These are phyloP conservation scores for Botrytis cinerea DNA, from an alignment of 2,329 filamentous ascomycete genomes.

Conservation along the genomic window DNA sequence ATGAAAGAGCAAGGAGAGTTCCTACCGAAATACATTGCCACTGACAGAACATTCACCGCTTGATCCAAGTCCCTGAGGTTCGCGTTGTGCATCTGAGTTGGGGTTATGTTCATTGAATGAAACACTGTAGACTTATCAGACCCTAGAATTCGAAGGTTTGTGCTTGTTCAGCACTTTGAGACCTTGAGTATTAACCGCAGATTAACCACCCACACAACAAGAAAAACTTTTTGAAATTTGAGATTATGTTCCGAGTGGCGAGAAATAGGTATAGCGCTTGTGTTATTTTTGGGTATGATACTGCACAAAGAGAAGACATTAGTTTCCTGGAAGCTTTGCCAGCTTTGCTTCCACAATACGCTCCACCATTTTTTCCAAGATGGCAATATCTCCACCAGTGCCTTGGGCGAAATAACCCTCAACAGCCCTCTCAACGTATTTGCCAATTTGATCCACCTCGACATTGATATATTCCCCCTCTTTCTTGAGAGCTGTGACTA, in stretches of 20 bases:
- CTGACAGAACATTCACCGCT: neutral
- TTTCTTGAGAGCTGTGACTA: constrained; percentile 53
- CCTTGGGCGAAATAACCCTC: constrained; percentile 71
- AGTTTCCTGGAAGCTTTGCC: constrained; percentile 25
- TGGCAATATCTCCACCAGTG: constrained; percentile 53
- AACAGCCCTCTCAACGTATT: constrained; percentile 89
- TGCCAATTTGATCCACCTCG: constrained; percentile 56
- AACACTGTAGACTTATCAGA: neutral
- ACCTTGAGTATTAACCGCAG: neutral
- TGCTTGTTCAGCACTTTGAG: too few relatives aligned
- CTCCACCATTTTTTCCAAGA: constrained; percentile 72
- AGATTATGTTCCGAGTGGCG: neutral
- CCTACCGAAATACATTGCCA: neutral
- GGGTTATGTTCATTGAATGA: neutral
- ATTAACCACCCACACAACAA: neutral
- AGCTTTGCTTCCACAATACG: constrained; percentile 73
- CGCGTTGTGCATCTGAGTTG: neutral
- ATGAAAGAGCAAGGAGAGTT: neutral
- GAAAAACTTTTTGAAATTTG: neutral
- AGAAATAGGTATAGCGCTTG: neutral
- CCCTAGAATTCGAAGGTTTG: neutral
- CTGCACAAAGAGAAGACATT: neutral
- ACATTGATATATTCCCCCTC: constrained; percentile 43
- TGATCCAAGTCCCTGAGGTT: neutral
- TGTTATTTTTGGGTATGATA: neutral